Base-by-base conservation (phyloP, 495 filamentous ascomycete genomes). In the Aspergillus cavernicola region DNA sequence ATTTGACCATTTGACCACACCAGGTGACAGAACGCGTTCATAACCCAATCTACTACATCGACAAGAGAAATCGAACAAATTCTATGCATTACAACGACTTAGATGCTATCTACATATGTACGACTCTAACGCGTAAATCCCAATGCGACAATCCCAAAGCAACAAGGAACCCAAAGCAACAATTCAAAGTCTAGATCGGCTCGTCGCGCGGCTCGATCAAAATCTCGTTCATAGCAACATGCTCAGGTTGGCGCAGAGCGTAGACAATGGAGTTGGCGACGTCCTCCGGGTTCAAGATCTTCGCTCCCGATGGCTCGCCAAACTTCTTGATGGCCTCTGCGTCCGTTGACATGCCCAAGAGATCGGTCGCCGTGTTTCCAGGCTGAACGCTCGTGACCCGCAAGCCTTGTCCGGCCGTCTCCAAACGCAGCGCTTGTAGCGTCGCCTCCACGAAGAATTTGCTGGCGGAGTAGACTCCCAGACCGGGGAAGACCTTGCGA, bases 381-480 rank as follows among this genome's bases (percentile, higher is more conserved):
- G 84, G 85, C 68, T 88, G 85, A 8, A 88, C 76, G 32, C 74
- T 76, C 1, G 84, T 86, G 19, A 87, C 81, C 15, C 83, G 73
- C 45, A 88, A 59, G 6, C 85, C 85, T 4, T 73, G 72, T 1
- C 85, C 84, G 0, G 81, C 85, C 0, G 83, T 87, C 73, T 88
- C 85, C 13, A 86, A 66, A 38, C 84, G 81, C 39, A 88, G 64
- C 24, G 75, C 73, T 66, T 88, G 84, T 9, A 88, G 71, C 4
- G 83, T 83, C 0, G 84, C 85, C 62, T 88, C 84, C 36, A 87
- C 83, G 67, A 88, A 88, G 76, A 88, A 86, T 61, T 88, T 88
- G 61, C 75, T 80, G 22, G 83, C 85, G 7, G 79, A 82, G 72
- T 88, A 88, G n/a, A 88, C 84, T 49, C 85, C 85, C 28, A 86